Percentiles rank a stretch among this genome's conserved stretches.
Evolutionary conservation across 148 eudicot species (phyloP).

Genomic region (Rhododendron ovatum): DNA sequence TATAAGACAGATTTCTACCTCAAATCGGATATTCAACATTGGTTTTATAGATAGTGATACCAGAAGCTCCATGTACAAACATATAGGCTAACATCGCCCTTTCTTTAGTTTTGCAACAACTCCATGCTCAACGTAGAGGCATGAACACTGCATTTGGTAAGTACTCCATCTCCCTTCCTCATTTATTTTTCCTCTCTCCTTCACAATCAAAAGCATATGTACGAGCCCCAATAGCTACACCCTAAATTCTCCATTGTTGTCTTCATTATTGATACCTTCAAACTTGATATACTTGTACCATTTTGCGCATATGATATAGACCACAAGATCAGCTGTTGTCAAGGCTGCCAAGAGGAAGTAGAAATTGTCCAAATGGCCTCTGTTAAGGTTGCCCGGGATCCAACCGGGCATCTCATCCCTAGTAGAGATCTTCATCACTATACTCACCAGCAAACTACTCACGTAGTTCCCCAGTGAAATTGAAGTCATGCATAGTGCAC

Average conservation of each 20-base stretch:
- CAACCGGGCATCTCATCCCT: constrained; percentile 49
- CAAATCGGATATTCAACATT: neutral
- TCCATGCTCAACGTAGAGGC: neutral
- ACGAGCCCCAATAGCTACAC: neutral
- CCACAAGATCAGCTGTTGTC: constrained; percentile 40
- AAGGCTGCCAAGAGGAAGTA: constrained; percentile 52
- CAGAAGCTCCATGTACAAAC: neutral
- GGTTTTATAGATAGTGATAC: neutral
- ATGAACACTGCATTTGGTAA: neutral
- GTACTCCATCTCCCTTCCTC: neutral
- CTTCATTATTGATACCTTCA: constrained; percentile 16
- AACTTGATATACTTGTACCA: constrained; percentile 48
- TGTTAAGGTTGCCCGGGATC: constrained; percentile 64
- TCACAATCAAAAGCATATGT: neutral
- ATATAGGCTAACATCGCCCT: neutral
- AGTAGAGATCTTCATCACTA: constrained; percentile 52
- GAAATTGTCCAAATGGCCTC: constrained; percentile 58
- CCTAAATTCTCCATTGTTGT: neutral
- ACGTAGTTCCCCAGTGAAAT: constrained; percentile 67
- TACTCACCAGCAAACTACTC: constrained; percentile 50
- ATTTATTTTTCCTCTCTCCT: neutral
- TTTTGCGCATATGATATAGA: constrained; percentile 41
- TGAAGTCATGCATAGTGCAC: constrained; percentile 68
- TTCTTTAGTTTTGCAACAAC: neutral
- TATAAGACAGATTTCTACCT: neutral